These are phyloP conservation scores for Wallacemonas rigidus DNA, from an alignment of 208 protist genomes.

Conservation along the genomic window DNA sequence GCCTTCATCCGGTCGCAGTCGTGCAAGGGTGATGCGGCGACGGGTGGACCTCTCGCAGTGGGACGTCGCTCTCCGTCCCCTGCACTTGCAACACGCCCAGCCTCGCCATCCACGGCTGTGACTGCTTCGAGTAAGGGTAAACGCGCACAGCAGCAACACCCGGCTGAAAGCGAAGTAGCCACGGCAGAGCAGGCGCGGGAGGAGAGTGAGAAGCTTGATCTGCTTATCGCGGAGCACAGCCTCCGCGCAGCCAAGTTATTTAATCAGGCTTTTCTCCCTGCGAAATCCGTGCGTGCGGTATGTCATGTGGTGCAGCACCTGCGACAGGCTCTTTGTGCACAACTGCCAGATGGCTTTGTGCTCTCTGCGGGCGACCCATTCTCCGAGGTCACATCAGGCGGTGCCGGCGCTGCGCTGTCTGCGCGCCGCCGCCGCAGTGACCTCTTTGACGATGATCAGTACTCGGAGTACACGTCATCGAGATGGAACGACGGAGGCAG, in stretches of 20 bases:
- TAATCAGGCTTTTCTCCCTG: conserved; percentile 30
- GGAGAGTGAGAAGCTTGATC: not conserved
- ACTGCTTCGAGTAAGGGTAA: not conserved
- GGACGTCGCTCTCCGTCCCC: not conserved
- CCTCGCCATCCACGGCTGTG: not conserved
- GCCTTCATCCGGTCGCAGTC: not conserved
- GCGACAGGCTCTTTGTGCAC: conserved; percentile 6
- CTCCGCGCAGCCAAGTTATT: conserved; percentile 27
- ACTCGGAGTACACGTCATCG: not conserved
- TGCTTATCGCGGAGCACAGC: conserved; percentile 16
- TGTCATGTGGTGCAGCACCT: conserved; percentile 30
- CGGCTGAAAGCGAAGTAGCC: not conserved
- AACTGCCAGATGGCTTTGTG: conserved; percentile 21
- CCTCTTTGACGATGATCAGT: not conserved
- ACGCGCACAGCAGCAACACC: conserved; percentile 17
- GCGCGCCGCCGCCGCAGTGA: conserved; percentile 7
- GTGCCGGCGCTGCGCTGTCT: not conserved
- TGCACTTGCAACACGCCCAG: not conserved
- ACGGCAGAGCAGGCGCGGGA: conserved; percentile 3
- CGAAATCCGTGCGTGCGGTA: conserved; percentile 29
- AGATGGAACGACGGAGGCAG: not conserved
- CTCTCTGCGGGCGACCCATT: conserved; percentile 14
- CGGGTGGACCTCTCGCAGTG: not conserved
- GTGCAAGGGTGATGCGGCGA: too few species aligned
- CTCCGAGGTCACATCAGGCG: not conserved